A percentile compares a stretch with the other conserved stretches of the same genome.
These are phyloP conservation scores for Zizania palustris DNA, from an alignment of 202 grass and related monocot species.

Conservation along the genomic window DNA sequence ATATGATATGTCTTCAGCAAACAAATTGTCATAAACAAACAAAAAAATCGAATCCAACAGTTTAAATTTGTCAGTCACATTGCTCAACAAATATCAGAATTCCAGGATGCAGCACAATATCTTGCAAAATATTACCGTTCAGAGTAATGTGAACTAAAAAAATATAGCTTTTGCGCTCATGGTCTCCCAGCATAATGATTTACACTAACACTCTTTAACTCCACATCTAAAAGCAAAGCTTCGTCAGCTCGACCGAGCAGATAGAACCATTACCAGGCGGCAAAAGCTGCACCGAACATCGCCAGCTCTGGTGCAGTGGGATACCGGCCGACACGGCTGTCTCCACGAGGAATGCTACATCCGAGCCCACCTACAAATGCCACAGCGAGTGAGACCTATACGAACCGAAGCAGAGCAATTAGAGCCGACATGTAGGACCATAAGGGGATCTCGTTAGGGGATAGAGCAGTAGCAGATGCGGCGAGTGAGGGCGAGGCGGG, in stretches of 20 bases:
- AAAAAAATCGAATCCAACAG: not conserved
- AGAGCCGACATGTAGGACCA: not conserved
- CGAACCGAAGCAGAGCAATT: not conserved
- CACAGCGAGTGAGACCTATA: conserved; percentile 22
- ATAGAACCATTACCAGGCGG: conserved; percentile 67
- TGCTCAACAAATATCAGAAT: conserved; percentile 16
- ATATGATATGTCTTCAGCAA: not conserved
- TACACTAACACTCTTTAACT: conserved; percentile 2
- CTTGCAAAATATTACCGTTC: not conserved
- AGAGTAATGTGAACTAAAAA: conserved; percentile 1
- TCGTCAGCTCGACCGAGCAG: not conserved
- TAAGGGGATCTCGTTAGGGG: conserved; percentile 64
- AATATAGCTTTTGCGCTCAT: not conserved
- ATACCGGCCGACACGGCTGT: conserved; percentile 51
- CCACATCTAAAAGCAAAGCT: conserved; percentile 9
- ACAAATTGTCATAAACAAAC: not conserved
- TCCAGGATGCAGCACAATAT: not conserved
- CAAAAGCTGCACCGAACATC: conserved; percentile 52
- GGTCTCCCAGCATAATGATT: not conserved
- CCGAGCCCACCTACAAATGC: conserved; percentile 64
- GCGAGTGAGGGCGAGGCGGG: conserved; percentile 50
- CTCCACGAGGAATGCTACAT: conserved; percentile 83
- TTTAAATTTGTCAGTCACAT: conserved; percentile 14
- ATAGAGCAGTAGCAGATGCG: conserved; percentile 53
- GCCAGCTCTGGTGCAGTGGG: conserved; percentile 45